A percentile compares a stretch with the other conserved stretches of the same genome.
Evolutionary conservation across 2,329 filamentous ascomycete genomes (phyloP).

Genomic region (Tolypocladium album): DNA sequence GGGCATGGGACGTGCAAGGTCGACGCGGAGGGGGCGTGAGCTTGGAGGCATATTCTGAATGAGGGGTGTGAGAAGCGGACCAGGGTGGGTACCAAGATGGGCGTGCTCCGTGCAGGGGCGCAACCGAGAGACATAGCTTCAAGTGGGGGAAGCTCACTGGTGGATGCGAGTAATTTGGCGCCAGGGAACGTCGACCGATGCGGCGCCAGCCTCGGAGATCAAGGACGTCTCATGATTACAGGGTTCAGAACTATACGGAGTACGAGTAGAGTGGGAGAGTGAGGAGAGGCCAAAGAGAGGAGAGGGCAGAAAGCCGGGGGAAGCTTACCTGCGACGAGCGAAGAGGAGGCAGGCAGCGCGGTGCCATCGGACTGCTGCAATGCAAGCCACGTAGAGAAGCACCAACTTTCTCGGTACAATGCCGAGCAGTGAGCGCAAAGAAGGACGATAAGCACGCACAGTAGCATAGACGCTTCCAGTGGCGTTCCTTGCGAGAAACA

Average conservation of each 20-base stretch:
- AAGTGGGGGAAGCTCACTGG: neutral
- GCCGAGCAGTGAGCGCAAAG: neutral
- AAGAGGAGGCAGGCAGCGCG: neutral
- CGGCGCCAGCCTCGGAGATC: slow-evolving; percentile 1
- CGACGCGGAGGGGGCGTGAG: slow-evolving; percentile 15
- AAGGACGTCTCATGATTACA: slow-evolving; percentile 1
- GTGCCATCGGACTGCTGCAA: slow-evolving; percentile 2
- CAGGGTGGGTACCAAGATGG: neutral
- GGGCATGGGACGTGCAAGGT: slow-evolving; percentile 20
- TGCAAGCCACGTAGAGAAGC: slow-evolving; percentile 2
- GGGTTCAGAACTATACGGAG: neutral
- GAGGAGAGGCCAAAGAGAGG: neutral
- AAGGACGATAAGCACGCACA: neutral
- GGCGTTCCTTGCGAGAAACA: neutral
- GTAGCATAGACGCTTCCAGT: neutral
- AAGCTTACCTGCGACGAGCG: neutral
- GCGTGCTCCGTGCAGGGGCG: neutral
- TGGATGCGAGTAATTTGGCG: neutral
- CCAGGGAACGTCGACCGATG: neutral
- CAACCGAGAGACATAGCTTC: neutral
- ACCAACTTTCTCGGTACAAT: neutral
- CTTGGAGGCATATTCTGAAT: neutral
- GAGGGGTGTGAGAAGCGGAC: neutral
- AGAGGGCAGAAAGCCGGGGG: neutral
- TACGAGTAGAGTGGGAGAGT: neutral